phyloP scores from a whole-genome alignment of 306 rosid genomes.

The Luffa aegyptiaca region DNA sequence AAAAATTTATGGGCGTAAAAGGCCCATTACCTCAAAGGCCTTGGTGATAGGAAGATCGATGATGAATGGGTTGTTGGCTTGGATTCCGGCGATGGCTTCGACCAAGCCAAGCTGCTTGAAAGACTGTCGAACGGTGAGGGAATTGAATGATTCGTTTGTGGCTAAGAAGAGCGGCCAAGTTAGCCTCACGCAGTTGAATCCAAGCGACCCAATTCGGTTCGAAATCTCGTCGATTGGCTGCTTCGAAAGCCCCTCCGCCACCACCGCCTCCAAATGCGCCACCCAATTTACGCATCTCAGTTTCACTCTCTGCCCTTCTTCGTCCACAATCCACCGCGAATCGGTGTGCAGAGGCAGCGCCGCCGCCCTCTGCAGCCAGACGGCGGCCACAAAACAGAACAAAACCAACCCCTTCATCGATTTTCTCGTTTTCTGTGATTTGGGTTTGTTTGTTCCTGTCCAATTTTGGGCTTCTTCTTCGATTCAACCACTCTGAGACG shows the following conservation, averaged over 20 bases:
- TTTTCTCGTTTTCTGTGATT: background rate
- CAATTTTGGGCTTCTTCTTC: too few relatives aligned
- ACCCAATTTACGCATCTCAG: constrained; percentile 85
- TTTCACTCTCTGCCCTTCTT: constrained; percentile 60
- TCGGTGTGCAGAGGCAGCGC: constrained; percentile 46
- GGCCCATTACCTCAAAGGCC: constrained; percentile 83
- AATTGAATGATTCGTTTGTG: constrained; percentile 51
- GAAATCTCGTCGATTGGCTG: constrained; percentile 56
- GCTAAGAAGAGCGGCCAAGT: constrained; percentile 66
- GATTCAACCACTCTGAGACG: background rate
- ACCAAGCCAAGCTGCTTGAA: constrained; percentile 43
- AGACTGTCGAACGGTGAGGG: constrained; percentile 61
- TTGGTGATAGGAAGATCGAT: constrained; percentile 52
- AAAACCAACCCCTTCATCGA: constrained; percentile 10
- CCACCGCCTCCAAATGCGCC: constrained; percentile 55
- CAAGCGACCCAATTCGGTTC: constrained; percentile 34
- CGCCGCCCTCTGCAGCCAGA: background rate
- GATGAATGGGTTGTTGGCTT: constrained; percentile 60
- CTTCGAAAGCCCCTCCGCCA: constrained; percentile 84
- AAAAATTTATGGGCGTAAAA: too few relatives aligned
- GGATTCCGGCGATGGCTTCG: constrained; percentile 46
- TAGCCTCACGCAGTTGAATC: constrained; percentile 89
- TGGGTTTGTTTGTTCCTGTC: too few relatives aligned
- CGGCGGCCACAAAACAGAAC: constrained; percentile 4
- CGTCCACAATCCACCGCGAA: constrained; percentile 70